A percentile compares a stretch with the other conserved stretches of the same genome.
Evolutionary conservation across 495 filamentous ascomycete species (phyloP).

Genomic region (Massariosphaeria phaeospora): DNA sequence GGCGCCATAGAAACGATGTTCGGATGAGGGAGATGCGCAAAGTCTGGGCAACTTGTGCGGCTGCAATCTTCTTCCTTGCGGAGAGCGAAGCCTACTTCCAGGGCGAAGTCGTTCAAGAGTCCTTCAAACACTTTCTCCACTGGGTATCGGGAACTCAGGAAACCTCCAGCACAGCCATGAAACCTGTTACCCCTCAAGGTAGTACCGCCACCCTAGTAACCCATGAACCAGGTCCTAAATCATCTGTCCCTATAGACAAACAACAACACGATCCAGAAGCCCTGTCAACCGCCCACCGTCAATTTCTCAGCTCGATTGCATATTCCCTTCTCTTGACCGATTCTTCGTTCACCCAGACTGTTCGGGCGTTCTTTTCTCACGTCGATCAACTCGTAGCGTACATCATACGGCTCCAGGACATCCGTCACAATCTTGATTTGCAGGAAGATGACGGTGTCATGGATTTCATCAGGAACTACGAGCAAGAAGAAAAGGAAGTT

Average conservation of each 20-base stretch:
- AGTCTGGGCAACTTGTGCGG: conserved; percentile 80
- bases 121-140: conserved; percentile 59
- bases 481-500: conserved; percentile 61
- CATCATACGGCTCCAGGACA: conserved; percentile 61
- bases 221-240: neutral
- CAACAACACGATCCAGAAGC: conserved; percentile 71
- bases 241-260: conserved; percentile 5
- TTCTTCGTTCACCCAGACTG: conserved; percentile 59
- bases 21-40: conserved; percentile 63
- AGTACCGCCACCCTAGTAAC: neutral
- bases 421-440: conserved; percentile 69
- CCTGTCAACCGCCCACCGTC: conserved; percentile 69
- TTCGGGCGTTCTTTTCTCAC: conserved; percentile 65
- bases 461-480: conserved; percentile 65
- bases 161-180: neutral
- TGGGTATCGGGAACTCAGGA: conserved; percentile 38
- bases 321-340: conserved; percentile 68
- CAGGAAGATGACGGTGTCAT: conserved; percentile 74
- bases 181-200: neutral
- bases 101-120: conserved; percentile 76
- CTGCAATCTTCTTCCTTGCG: conserved; percentile 79
- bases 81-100: conserved; percentile 84
- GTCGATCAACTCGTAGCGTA: conserved; percentile 74
- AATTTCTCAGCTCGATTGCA: conserved; percentile 63
- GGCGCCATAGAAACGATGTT: conserved; percentile 54